phyloP scores from a whole-genome alignment of 257 asterid species.

The Solanum chiquidenum region DNA sequence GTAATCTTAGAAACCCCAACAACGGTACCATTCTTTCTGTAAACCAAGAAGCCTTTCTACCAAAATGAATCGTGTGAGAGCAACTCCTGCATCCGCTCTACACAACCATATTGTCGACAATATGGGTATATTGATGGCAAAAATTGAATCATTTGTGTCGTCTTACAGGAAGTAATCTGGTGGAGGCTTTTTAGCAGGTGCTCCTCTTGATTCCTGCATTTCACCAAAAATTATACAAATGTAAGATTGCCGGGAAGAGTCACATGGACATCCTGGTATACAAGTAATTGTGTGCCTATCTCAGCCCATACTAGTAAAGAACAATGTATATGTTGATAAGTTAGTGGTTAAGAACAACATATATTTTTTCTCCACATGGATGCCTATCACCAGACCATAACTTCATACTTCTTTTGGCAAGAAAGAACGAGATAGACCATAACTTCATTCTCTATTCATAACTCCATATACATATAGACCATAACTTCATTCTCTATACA shows the following conservation, averaged over 20 bases:
- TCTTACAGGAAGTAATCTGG: constrained; percentile 85
- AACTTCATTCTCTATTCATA: neutral
- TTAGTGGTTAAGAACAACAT: neutral
- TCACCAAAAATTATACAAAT: neutral
- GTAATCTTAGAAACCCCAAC: neutral
- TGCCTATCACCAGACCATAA: neutral
- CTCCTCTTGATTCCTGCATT: constrained; percentile 88
- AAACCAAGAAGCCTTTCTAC: neutral
- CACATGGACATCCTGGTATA: neutral
- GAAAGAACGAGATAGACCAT: neutral
- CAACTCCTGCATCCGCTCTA: neutral
- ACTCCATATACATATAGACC: neutral
- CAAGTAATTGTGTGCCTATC: neutral
- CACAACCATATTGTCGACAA: neutral
- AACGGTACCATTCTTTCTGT: neutral
- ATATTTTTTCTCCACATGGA: neutral
- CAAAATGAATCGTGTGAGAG: neutral
- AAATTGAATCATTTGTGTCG: neutral
- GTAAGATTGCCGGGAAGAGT: neutral
- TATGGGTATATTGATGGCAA: neutral
- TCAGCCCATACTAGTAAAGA: neutral
- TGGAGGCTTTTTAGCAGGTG: constrained; percentile 71
- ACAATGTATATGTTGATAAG: neutral
- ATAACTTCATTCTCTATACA: neutral
- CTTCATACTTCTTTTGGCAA: neutral